Evolutionary conservation across 2,329 filamentous ascomycete genomes (phyloP), one percentile per base, ranked within the genome.

Genomic region (Penicillium sp.): DNA sequence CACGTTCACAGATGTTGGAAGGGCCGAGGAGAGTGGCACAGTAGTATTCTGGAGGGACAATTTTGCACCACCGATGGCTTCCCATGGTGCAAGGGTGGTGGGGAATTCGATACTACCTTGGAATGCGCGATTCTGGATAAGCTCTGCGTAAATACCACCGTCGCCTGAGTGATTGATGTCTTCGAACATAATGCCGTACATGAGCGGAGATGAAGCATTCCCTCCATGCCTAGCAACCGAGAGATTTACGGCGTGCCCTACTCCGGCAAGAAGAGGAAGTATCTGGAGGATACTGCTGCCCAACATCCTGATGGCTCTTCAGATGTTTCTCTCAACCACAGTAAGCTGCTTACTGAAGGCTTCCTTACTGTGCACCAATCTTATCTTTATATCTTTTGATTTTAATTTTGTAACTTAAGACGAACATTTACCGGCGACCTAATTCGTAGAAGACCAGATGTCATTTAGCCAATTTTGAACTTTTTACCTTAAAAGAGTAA

Each of bases 51-150:
- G 28, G 49, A 51, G 26, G 19, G 49, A 51, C n/a, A 51, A 33
- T 13, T 69, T 70, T 10, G 82, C 80, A 30, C 74, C 77, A 55
- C 81, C 80, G 53, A 84, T 64, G 1, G 81, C 65, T 17, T 73
- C 74, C 82, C 83, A 86, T 17, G 75, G 80, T n/a, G 76, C 75
- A 2, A 86, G 76, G 4, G 49, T 51, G 19, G 28, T 37, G 13
- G 49, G 26, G 17, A 33, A 28, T 33, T 33, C 26, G 22, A 6
- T 37, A 17, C 30, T 51, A 33, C 80, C 81, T 74, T 92, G 89
- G 70, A 92, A 91, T 12, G 88, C 89, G 53, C 88, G 84, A 75
- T 92, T 92, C 56, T 83, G 84, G 60, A 92, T 85, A 59, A 92
- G 75, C 71, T 92, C 89, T 53, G 87, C 89, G 72, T 92, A 91